These are phyloP conservation scores for Orbilia blumenaviensis DNA, from an alignment of 2,329 filamentous ascomycete species.

Conservation along the genomic window DNA sequence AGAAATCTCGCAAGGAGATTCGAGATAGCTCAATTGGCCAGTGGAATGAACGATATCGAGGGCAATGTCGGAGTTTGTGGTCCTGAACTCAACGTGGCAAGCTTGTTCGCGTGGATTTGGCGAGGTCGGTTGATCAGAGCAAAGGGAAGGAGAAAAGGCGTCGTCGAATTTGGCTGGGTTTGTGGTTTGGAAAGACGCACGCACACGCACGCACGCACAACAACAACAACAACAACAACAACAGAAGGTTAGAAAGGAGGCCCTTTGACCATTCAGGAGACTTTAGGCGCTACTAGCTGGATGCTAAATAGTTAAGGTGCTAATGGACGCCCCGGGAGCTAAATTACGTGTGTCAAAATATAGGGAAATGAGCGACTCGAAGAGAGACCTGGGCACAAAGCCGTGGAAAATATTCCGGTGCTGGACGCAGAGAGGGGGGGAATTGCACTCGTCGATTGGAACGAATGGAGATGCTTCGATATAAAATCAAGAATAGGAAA, in stretches of 20 bases:
- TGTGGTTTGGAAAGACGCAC: background rate
- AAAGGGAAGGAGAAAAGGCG: conserved; percentile 11
- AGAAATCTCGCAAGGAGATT: conserved; percentile 13
- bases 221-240: background rate
- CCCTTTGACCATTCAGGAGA: background rate
- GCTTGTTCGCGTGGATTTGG: conserved; percentile 23
- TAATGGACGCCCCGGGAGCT: background rate
- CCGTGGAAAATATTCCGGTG: conserved; percentile 8
- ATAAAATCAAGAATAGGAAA: background rate
- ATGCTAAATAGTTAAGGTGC: background rate
- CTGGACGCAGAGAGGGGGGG: background rate
- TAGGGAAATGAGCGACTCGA: conserved; percentile 27
- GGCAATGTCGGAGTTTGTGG: background rate
- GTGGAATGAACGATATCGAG: background rate
- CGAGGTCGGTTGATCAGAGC: conserved; percentile 8
- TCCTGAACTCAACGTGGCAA: conserved; percentile 6
- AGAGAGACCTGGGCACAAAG: background rate
- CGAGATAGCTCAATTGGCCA: conserved; percentile 17
- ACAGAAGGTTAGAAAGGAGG: background rate
- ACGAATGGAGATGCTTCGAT: background rate
- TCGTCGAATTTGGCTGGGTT: background rate
- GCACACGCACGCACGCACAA: no score
- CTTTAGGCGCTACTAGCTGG: background rate
- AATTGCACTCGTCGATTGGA: no score
- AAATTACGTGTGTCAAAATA: background rate